Percentiles rank a stretch among this genome's conserved stretches.
Evolutionary conservation across 176 grass and related monocot species (phyloP).

Genomic region (Alloteropsis semialata): DNA sequence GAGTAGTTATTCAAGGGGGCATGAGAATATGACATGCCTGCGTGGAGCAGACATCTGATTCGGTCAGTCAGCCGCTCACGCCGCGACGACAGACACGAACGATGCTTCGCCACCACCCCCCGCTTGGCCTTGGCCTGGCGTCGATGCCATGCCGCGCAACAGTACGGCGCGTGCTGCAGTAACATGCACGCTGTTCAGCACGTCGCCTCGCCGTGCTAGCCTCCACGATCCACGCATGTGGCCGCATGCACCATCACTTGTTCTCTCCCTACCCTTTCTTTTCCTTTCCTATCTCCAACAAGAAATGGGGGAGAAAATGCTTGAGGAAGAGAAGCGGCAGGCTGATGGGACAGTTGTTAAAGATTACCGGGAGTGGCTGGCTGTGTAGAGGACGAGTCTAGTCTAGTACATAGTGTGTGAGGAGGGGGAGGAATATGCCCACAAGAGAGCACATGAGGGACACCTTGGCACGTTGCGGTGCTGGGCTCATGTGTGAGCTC

Average conservation of each 20-base stretch:
- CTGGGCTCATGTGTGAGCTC: not conserved
- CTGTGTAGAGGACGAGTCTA: no score
- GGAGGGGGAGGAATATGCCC: slow-evolving; percentile 29
- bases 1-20: not conserved
- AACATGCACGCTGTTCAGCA: slow-evolving; percentile 20
- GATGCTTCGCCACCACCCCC: no score
- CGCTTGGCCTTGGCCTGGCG: not conserved
- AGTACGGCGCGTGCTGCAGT: slow-evolving; percentile 13
- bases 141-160: slow-evolving; percentile 18
- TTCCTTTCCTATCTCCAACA: not conserved
- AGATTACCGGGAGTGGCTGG: not conserved
- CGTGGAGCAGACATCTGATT: slow-evolving; percentile 36
- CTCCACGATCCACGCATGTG: slow-evolving; percentile 16
- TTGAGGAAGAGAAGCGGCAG: not conserved
- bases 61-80: slow-evolving; percentile 26
- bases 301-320: not conserved
- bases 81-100: not conserved
- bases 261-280: not conserved
- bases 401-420: no score
- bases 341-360: slow-evolving; percentile 7
- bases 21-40: slow-evolving; percentile 27
- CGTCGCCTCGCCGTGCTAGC: not conserved
- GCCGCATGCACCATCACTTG: not conserved
- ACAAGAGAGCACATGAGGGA: slow-evolving; percentile 26
- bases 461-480: slow-evolving; percentile 41